Conservation (phyloP, 768 basidiomycete genomes). For the Macrolepiota fuliginosa region DNA sequence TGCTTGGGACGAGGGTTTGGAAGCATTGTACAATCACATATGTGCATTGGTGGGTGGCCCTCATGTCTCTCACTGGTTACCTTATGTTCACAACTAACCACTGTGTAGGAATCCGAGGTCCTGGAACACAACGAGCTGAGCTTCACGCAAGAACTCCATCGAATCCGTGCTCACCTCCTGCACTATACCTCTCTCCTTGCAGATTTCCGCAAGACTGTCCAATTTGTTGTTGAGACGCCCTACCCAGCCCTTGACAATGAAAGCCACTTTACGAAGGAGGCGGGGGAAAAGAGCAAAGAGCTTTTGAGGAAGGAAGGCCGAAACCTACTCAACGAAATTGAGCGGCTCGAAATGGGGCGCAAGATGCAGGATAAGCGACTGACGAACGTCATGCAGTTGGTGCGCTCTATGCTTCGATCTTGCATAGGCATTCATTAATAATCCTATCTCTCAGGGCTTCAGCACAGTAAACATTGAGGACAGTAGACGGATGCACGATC, state of each 20-base stretch:
- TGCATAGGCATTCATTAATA: conserved; percentile 27
- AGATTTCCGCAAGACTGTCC: conserved; percentile 44
- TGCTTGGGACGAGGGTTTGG: conserved; percentile 51
- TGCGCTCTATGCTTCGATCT: conserved; percentile 14
- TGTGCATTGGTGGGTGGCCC: conserved; percentile 34
- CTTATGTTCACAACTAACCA: neutral
- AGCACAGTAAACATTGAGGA: conserved; percentile 50
- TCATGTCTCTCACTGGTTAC: neutral
- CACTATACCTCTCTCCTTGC: conserved; percentile 47
- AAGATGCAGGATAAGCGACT: conserved; percentile 34
- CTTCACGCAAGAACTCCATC: conserved; percentile 48
- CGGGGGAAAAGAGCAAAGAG: conserved; percentile 1
- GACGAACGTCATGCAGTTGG: conserved; percentile 44
- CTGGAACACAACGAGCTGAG: conserved; percentile 20
- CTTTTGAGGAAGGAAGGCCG: conserved; percentile 35
- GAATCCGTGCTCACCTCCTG: conserved; percentile 51
- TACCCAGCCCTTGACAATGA: conserved; percentile 35
- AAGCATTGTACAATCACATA: conserved; percentile 42
- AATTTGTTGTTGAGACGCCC: conserved; percentile 37
- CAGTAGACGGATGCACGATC: conserved; percentile 40
- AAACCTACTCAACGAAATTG: conserved; percentile 42
- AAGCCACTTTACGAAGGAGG: conserved; percentile 8
- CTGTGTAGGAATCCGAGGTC: conserved; percentile 37
- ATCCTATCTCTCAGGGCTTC: conserved; percentile 38
- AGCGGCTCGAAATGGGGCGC: conserved; percentile 35